Evolutionary conservation across 176 grass and related monocot genomes (phyloP).

Genomic region (Carex scoparia): DNA sequence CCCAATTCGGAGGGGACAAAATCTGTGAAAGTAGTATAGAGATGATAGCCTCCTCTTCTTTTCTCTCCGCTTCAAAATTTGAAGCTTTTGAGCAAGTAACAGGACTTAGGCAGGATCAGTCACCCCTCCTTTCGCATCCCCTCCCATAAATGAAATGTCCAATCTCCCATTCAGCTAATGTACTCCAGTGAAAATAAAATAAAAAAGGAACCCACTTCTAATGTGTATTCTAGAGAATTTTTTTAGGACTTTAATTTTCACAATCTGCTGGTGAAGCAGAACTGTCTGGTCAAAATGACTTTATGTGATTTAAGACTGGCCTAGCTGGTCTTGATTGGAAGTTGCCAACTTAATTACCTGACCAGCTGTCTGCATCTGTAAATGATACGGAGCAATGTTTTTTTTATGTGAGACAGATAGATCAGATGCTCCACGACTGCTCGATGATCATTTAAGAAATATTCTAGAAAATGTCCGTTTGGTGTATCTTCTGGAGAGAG

Average conservation of each 20-base stretch:
- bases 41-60: background rate
- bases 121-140: background rate
- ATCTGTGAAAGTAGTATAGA: background rate
- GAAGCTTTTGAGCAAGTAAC: background rate
- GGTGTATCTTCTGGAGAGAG: conserved; percentile 91
- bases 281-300: background rate
- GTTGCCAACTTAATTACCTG: too few species aligned
- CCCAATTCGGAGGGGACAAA: background rate
- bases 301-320: background rate
- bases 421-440: conserved; percentile 36
- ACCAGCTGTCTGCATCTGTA: background rate
- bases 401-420: conserved; percentile 39
- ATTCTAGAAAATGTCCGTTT: conserved; percentile 76
- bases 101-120: background rate
- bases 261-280: background rate
- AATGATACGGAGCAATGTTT: background rate
- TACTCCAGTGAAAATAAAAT: background rate
- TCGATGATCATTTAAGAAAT: conserved; percentile 76
- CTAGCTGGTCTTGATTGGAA: background rate
- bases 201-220: background rate
- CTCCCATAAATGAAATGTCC: background rate
- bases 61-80: background rate
- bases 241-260: background rate
- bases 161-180: background rate
- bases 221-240: background rate